These are phyloP conservation scores for Ceratocystis lukuohia DNA, from an alignment of 2,329 filamentous ascomycete genomes.

Conservation along the genomic window DNA sequence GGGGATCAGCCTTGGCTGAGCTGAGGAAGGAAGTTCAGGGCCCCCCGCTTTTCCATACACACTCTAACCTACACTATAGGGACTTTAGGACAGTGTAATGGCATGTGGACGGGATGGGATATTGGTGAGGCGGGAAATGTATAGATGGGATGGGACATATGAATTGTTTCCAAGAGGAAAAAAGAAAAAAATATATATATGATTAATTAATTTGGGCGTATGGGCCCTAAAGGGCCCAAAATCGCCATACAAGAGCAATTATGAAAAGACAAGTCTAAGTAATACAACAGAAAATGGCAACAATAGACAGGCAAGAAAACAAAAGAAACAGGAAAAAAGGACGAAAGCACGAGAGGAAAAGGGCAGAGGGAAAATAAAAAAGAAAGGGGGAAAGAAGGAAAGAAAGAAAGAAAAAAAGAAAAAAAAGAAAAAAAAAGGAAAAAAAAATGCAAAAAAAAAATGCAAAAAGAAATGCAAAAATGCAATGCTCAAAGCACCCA, in stretches of 20 bases:
- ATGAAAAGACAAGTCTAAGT: not conserved
- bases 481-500: not conserved
- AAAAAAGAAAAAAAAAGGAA: not conserved
- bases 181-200: not conserved
- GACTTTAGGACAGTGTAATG: too few species aligned
- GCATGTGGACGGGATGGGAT: too few species aligned
- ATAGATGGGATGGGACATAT: too few species aligned
- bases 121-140: too few species aligned
- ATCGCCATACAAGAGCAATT: not conserved
- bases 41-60: not conserved
- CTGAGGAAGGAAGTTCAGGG: not conserved
- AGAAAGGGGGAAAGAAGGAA: not conserved
- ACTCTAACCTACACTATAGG: not conserved
- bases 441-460: not conserved
- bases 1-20: not conserved
- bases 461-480: not conserved
- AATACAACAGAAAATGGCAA: not conserved
- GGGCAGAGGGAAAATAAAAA: not conserved
- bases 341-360: too few species aligned
- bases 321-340: not conserved
- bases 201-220: not conserved
- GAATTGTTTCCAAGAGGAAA: too few species aligned
- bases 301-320: not conserved
- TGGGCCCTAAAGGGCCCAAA: not conserved
- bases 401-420: not conserved